A percentile compares a stretch with the other conserved stretches of the same genome.
These are phyloP conservation scores for Penicillium sp. DNA, from an alignment of 2,329 filamentous ascomycete species.

Conservation along the genomic window DNA sequence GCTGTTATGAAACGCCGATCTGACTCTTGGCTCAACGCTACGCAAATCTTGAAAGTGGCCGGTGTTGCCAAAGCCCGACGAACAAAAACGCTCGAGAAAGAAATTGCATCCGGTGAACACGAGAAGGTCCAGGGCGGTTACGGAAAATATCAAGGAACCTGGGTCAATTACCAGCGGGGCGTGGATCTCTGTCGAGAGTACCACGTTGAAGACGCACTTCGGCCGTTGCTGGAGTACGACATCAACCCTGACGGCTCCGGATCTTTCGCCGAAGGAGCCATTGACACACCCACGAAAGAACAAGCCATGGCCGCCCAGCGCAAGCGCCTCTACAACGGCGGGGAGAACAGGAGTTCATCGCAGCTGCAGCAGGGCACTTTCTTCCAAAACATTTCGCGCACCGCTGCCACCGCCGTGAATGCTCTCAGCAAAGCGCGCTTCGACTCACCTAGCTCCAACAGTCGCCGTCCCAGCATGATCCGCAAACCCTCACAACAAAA, in stretches of 20 bases:
- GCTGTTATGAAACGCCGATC: slow-evolving; percentile 94
- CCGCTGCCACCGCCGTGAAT: slow-evolving; percentile 87
- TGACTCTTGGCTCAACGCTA: slow-evolving; percentile 97
- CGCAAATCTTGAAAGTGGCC: slow-evolving; percentile 96
- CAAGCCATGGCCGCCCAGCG: slow-evolving; percentile 96
- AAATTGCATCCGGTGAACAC: slow-evolving; percentile 93
- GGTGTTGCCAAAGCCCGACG: slow-evolving; percentile 97
- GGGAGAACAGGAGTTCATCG: slow-evolving; percentile 67
- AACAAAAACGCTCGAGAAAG: slow-evolving; percentile 96
- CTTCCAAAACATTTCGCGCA: slow-evolving; percentile 94
- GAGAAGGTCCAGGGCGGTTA: slow-evolving; percentile 99
- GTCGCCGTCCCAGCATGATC: slow-evolving; percentile 67
- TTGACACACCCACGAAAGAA: slow-evolving; percentile 97
- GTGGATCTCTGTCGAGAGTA: slow-evolving; percentile 85
- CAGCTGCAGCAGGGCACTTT: slow-evolving; percentile 75
- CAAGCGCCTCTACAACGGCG: slow-evolving; percentile 84
- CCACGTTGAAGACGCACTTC: slow-evolving; percentile 53
- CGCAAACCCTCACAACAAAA: slow-evolving; percentile 68
- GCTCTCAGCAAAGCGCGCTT: slow-evolving; percentile 96
- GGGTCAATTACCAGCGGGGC: slow-evolving; percentile 92
- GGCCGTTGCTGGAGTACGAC: slow-evolving; percentile 53
- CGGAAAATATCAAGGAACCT: slow-evolving; percentile 98
- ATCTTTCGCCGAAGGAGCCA: slow-evolving; percentile 68
- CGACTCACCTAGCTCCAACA: slow-evolving; percentile 74
- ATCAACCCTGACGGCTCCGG: slow-evolving; percentile 59